These are phyloP conservation scores for Pythium utonaiense DNA, from an alignment of 352 stramenopile species.

Conservation along the genomic window DNA sequence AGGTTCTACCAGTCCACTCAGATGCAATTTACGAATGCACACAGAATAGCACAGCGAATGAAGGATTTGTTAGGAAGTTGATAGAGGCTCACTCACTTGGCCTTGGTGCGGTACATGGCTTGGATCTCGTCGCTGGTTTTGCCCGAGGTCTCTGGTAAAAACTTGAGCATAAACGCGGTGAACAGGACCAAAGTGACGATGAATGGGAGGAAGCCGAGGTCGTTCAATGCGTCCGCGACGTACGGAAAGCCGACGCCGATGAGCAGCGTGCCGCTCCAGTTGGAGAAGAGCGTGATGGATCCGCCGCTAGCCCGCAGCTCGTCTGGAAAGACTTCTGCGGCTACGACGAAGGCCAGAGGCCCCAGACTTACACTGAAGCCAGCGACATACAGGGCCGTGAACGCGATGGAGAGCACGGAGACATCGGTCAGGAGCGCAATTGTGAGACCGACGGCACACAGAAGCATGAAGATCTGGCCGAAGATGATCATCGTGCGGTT, in stretches of 20 bases:
- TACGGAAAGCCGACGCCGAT: conserved; percentile 58
- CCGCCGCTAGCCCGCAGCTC: conserved; percentile 39
- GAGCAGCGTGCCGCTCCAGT: conserved; percentile 54
- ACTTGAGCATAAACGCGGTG: conserved; percentile 39
- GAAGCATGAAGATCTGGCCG: conserved; percentile 47
- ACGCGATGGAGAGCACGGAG: conserved; percentile 39
- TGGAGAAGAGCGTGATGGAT: conserved; percentile 46
- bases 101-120: conserved; percentile 25
- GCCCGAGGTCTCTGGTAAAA: conserved; percentile 53
- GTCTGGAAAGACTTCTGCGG: conserved; percentile 54
- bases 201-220: conserved; percentile 50
- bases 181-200: conserved; percentile 40
- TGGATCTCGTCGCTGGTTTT: conserved; percentile 67
- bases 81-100: no score
- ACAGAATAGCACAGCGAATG: no score
- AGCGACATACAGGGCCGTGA: conserved; percentile 43
- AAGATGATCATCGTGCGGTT: conserved; percentile 48
- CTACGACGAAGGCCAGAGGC: conserved; percentile 48
- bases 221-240: conserved; percentile 35
- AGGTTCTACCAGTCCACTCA: no score
- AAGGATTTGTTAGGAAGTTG: no score
- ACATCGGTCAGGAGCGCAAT: conserved; percentile 27
- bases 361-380: conserved; percentile 46
- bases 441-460: conserved; percentile 43
- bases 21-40: no score